Percentiles rank a stretch among this genome's conserved stretches.
These are phyloP conservation scores for Crucihimalaya himalaica DNA, from an alignment of 345 rosid genomes.

Conservation along the genomic window DNA sequence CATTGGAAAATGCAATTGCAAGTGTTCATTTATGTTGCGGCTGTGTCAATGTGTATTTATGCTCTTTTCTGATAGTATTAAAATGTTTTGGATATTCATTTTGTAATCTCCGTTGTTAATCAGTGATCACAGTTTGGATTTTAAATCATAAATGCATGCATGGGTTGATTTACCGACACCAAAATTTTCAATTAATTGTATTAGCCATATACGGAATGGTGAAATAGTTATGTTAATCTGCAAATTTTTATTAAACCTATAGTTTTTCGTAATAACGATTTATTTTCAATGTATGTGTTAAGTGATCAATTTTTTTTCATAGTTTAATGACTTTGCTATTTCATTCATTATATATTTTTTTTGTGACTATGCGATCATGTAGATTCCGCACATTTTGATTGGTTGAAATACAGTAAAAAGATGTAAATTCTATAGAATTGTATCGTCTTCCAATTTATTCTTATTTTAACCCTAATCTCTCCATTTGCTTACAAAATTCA, in stretches of 20 bases:
- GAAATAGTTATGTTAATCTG: background rate
- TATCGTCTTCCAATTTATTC: background rate
- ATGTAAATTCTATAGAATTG: background rate
- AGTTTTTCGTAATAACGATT: background rate
- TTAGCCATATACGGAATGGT: background rate
- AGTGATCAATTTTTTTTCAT: too few species aligned
- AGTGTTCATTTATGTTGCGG: constrained; percentile 30
- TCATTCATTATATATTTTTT: too few species aligned
- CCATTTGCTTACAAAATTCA: background rate
- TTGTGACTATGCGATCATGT: too few species aligned
- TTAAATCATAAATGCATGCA: background rate
- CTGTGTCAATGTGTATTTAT: background rate
- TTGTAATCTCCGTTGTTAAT: background rate
- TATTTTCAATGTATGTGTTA: background rate
- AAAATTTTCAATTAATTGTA: too few species aligned
- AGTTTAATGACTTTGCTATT: background rate
- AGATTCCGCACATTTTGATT: too few species aligned
- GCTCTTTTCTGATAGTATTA: background rate
- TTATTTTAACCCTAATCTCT: background rate
- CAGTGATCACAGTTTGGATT: background rate
- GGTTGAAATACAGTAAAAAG: too few species aligned
- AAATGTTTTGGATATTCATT: background rate
- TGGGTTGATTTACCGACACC: background rate
- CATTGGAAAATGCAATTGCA: constrained; percentile 28
- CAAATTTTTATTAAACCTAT: background rate